phyloP scores from a whole-genome alignment of 2,329 filamentous ascomycete species.

The Aspergillus terreus region DNA sequence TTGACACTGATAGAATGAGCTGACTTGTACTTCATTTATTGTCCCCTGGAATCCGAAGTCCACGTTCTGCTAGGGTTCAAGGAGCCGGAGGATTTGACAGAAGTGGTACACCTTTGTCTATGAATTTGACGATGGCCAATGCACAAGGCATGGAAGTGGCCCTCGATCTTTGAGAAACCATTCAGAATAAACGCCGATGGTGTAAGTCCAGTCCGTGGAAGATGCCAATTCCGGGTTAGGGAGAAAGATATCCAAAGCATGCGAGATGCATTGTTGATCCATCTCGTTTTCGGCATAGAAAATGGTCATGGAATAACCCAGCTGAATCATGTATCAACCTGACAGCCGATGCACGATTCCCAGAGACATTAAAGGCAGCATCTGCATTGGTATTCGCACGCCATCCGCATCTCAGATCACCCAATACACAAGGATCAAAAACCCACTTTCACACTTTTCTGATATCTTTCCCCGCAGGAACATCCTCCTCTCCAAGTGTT shows the following conservation, averaged over 20 bases:
- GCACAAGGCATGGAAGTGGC: too few species aligned
- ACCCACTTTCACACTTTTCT: not conserved
- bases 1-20: too few species aligned
- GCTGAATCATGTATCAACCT: not conserved
- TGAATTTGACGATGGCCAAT: too few species aligned
- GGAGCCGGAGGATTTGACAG: too few species aligned
- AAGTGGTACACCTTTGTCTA: too few species aligned
- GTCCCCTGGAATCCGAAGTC: too few species aligned
- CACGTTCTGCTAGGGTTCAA: too few species aligned
- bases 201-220: not conserved
- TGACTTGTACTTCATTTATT: too few species aligned
- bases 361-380: not conserved
- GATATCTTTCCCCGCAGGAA: slow-evolving; percentile 1
- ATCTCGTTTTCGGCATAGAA: too few species aligned
- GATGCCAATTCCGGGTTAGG: not conserved
- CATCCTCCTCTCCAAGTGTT: not conserved
- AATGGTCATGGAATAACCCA: too few species aligned
- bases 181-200: not conserved
- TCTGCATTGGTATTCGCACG: slow-evolving; percentile 6
- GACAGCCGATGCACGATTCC: not conserved
- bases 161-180: not conserved
- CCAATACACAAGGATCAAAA: slow-evolving; percentile 2
- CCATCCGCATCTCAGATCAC: slow-evolving; percentile 11
- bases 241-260: not conserved
- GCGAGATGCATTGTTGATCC: too few species aligned